Evolutionary conservation across 495 filamentous ascomycete genomes (phyloP).

Genomic region (Podospora australis): DNA sequence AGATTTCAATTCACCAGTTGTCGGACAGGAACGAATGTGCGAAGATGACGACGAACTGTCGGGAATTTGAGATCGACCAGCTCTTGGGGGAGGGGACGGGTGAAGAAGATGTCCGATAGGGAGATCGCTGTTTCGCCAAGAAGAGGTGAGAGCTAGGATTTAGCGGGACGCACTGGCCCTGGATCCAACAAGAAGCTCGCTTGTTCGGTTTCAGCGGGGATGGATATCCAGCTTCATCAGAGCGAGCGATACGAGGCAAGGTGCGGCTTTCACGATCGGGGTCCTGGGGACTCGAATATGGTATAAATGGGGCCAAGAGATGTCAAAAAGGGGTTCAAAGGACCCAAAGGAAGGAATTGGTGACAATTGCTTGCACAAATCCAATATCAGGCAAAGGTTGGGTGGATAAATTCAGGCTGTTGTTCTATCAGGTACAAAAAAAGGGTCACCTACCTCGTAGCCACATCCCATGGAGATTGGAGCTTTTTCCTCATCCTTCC

Average conservation of each 20-base stretch:
- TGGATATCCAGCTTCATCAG: not conserved
- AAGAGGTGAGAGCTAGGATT: not conserved
- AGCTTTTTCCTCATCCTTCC: too few relatives aligned
- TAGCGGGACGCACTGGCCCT: not conserved
- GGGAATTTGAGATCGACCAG: too few relatives aligned
- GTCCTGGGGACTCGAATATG: not conserved
- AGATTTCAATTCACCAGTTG: conserved; percentile 13
- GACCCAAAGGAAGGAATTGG: too few relatives aligned
- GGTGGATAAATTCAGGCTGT: too few relatives aligned
- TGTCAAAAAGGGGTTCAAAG: not conserved
- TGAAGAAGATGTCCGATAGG: not conserved
- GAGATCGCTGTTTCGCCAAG: conserved; percentile 1
- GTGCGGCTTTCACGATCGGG: too few relatives aligned
- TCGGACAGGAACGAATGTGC: conserved; percentile 7
- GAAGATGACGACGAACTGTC: not conserved
- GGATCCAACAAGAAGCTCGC: not conserved
- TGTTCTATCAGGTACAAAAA: too few relatives aligned
- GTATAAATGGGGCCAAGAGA: not conserved
- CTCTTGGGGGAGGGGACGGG: not conserved
- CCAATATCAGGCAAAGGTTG: too few relatives aligned
- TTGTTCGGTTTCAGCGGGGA: not conserved
- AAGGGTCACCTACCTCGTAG: too few relatives aligned
- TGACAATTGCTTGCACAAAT: too few relatives aligned
- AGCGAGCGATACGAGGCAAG: not conserved
- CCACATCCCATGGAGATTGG: too few relatives aligned